Evolutionary conservation across 208 protist genomes (phyloP).

Genomic region (Phytomonas francai): DNA sequence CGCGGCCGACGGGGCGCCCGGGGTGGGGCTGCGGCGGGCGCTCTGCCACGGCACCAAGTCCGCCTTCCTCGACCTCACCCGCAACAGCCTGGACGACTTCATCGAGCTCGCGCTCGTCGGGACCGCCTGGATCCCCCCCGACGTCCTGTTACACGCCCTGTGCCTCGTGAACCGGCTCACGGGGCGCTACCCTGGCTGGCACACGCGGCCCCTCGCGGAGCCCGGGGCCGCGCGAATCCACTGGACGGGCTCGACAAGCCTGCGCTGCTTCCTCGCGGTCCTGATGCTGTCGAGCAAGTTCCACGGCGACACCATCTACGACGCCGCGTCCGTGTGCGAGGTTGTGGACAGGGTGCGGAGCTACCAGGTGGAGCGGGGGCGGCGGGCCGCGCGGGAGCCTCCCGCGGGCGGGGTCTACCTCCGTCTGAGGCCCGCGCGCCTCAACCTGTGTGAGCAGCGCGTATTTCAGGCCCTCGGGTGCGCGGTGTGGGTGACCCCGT

Average conservation of each 20-base stretch:
- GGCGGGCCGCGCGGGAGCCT: neutral
- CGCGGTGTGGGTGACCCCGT: conserved; percentile 19
- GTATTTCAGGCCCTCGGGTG: conserved; percentile 24
- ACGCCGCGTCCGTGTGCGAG: conserved; percentile 22
- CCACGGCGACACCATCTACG: conserved; percentile 34
- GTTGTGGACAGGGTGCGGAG: conserved; percentile 19
- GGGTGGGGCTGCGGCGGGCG: conserved; percentile 4
- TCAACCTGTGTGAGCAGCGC: conserved; percentile 31
- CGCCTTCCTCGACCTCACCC: conserved; percentile 15
- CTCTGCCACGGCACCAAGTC: conserved; percentile 15
- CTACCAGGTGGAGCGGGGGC: conserved; percentile 6
- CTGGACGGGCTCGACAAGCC: conserved; percentile 14
- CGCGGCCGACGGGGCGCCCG: neutral
- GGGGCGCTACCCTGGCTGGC: conserved; percentile 22
- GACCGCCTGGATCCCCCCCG: conserved; percentile 24
- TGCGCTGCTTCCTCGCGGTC: conserved; percentile 26
- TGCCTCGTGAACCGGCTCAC: conserved; percentile 41
- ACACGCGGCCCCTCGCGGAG: conserved; percentile 6
- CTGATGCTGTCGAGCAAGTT: conserved; percentile 33
- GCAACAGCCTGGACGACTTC: conserved; percentile 26
- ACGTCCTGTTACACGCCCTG: conserved; percentile 28
- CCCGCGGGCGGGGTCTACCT: neutral
- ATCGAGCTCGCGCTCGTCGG: conserved; percentile 23
- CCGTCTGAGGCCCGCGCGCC: conserved; percentile 14
- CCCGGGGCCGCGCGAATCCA: conserved; percentile 7